A percentile compares a stretch with the other conserved stretches of the same genome.
Conservation (phyloP, 208 protist species). For the Herpetomonas samuelpessoai region DNA sequence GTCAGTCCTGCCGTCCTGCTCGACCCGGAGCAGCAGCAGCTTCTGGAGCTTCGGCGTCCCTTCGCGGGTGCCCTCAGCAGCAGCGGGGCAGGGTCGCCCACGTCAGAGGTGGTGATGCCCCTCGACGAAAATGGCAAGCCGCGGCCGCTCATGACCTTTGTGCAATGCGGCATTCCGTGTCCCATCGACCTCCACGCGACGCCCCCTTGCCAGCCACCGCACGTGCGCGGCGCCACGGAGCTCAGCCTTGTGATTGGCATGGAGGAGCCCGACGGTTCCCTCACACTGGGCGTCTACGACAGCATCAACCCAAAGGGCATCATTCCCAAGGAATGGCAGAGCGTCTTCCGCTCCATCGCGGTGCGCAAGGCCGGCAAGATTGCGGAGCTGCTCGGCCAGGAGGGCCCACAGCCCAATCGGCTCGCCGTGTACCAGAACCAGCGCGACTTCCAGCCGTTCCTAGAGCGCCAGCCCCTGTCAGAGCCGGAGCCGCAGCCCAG, state of each 20-base stretch:
- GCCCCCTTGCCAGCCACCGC: slow-evolving; percentile 5
- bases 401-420: slow-evolving; percentile 32
- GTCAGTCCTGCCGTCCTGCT: slow-evolving; percentile 34
- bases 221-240: background rate
- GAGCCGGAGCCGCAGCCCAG: slow-evolving; percentile 6
- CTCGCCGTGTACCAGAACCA: slow-evolving; percentile 34
- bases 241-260: slow-evolving; percentile 30
- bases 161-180: slow-evolving; percentile 34
- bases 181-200: slow-evolving; percentile 12
- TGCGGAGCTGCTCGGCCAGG: slow-evolving; percentile 15
- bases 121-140: background rate
- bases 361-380: slow-evolving; percentile 9
- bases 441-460: slow-evolving; percentile 36
- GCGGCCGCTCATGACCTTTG: slow-evolving; percentile 12
- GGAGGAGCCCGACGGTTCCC: slow-evolving; percentile 47
- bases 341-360: slow-evolving; percentile 5
- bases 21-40: slow-evolving; percentile 34
- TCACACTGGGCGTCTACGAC: slow-evolving; percentile 31
- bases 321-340: background rate
- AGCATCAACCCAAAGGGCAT: slow-evolving; percentile 14
- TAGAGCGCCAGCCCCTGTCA: slow-evolving; percentile 12
- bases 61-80: background rate
- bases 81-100: background rate
- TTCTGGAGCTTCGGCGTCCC: slow-evolving; percentile 25
- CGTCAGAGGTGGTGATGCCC: slow-evolving; percentile 1